Base-by-base conservation (phyloP, 1,284 basidiomycete genomes). In the Omphalotus olearius region DNA sequence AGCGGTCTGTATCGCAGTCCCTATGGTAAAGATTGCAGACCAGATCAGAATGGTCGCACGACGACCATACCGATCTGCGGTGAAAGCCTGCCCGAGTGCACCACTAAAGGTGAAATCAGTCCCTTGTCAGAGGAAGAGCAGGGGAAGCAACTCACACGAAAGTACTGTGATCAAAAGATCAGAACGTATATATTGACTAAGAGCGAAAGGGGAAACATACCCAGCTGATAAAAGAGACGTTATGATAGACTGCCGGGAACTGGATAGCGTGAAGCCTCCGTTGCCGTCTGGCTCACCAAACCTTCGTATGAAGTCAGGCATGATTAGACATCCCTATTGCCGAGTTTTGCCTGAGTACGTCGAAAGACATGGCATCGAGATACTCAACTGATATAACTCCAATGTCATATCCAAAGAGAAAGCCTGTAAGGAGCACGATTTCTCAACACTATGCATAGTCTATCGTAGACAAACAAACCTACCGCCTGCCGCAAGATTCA, bases 171-270 rank as follows among this genome's bases (percentile, higher is more conserved):
- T n/a, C 36, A 37, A 7, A 45, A 28, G 11, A 25, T 59, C 18
- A 56, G 46, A n/a, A 25, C 33, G 40, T 26, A 43, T n/a, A 42
- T 26, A 43, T n/a, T 37, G 25, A 40, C 37, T 2, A 1, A 28
- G 6, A 23, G 51, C 35, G 38, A 35, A 45, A 14, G 35, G 25
- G 42, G 33, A 1, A 60, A 82, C 80, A 85, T 60, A 83, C 80
- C 87, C 88, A 35, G 85, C 88, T 10, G 88, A 91, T 7, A 91
- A 71, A 10, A 91, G 73, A 6, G 87, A 91, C 0, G 88, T 89
- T 54, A 91, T 57, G 53, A 90, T 84, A 1, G 83, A 85, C 59
- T 88, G 83, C 39, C 85, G 74, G 26, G 78, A 77, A 51, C 79
- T 76, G 1, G 80, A 78, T 6, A 91, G 68, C 52, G 79, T 69